These are phyloP conservation scores for Closterium sp. DNA, from an alignment of 139 green algal genomes.

Conservation along the genomic window DNA sequence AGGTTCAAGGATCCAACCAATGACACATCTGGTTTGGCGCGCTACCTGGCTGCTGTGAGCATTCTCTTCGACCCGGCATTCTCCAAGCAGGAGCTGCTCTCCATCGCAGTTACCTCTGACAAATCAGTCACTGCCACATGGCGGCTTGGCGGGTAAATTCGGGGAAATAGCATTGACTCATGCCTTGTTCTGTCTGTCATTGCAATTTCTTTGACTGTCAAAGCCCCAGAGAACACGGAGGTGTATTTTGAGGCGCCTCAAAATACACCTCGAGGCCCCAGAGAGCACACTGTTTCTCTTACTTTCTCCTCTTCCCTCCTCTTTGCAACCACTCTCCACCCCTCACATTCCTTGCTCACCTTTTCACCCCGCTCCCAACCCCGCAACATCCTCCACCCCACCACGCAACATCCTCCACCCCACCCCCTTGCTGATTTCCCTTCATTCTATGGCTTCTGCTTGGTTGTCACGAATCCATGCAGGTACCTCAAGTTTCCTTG, in stretches of 20 bases:
- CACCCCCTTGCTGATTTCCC: background rate
- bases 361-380: background rate
- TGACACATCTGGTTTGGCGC: conserved; percentile 62
- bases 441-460: background rate
- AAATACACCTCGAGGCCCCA: no score
- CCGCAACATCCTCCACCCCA: background rate
- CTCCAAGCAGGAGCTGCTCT: conserved; percentile 62
- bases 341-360: background rate
- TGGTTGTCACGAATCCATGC: background rate
- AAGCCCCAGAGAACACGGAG: background rate
- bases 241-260: no score
- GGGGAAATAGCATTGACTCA: background rate
- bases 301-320: no score
- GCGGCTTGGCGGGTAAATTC: conserved; percentile 58
- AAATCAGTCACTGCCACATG: conserved; percentile 67
- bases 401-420: background rate
- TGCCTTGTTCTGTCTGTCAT: conserved; percentile 1
- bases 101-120: conserved; percentile 62
- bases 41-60: conserved; percentile 68
- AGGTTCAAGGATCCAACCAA: conserved; percentile 84
- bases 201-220: background rate
- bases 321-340: background rate
- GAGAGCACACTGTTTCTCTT: no score
- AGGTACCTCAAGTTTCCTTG: conserved; percentile 39
- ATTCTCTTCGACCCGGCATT: conserved; percentile 76